Evolutionary conservation across 495 filamentous ascomycete genomes (phyloP).

Genomic region (Xylaria curta): DNA sequence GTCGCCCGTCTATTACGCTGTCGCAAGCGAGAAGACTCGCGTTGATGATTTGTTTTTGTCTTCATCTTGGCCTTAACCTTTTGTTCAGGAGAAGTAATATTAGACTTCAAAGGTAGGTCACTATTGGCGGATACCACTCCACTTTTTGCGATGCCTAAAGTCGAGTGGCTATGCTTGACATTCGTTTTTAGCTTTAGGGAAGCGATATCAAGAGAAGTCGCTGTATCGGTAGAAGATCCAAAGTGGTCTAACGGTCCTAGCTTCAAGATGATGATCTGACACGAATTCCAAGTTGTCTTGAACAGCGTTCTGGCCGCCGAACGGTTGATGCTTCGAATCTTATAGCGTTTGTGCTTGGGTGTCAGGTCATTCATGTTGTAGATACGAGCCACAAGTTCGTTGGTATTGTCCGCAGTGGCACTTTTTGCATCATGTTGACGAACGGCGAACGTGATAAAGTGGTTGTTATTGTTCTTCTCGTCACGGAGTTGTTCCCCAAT

Average conservation of each 20-base stretch:
- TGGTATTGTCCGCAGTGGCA: background rate
- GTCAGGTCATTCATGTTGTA: slow-evolving; percentile 6
- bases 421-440: background rate
- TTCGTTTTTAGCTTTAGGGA: background rate
- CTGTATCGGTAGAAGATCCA: background rate
- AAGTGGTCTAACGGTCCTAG: background rate
- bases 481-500: background rate
- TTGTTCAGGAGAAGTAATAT: background rate
- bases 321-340: slow-evolving; percentile 1
- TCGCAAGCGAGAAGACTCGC: slow-evolving; percentile 4
- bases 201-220: too few species aligned
- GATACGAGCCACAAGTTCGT: background rate
- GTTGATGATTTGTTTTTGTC: background rate
- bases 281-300: slow-evolving; percentile 1
- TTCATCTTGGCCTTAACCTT: background rate
- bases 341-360: background rate
- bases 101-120: background rate
- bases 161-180: background rate
- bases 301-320: background rate
- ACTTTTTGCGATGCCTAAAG: background rate
- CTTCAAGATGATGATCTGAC: slow-evolving; percentile 2
- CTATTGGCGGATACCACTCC: background rate
- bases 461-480: background rate
- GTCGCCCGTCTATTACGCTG: background rate
- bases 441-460: background rate